These are phyloP conservation scores for Ophiocordyceps camponoti-leonardi DNA, from an alignment of 2,329 filamentous ascomycete species.

Conservation along the genomic window DNA sequence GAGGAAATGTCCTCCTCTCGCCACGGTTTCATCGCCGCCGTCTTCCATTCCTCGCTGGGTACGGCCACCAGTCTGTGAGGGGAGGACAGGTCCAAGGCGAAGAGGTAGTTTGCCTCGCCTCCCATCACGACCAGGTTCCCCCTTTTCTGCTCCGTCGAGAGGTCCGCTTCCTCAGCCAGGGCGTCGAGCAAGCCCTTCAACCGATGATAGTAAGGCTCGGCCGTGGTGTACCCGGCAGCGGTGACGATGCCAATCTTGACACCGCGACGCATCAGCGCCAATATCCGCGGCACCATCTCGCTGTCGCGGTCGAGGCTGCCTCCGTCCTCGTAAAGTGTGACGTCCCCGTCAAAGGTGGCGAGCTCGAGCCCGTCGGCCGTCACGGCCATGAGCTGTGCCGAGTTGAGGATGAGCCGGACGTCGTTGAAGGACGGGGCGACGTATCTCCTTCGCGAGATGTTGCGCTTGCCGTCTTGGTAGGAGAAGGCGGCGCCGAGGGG, in stretches of 20 bases:
- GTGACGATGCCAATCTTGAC: conserved; percentile 92
- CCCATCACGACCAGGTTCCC: conserved; percentile 81
- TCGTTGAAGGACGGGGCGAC: conserved; percentile 97
- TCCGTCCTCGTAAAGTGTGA: conserved; percentile 88
- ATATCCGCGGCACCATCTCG: conserved; percentile 52
- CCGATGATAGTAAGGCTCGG: conserved; percentile 69
- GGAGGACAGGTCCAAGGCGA: conserved; percentile 52
- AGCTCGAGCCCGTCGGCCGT: conserved; percentile 62
- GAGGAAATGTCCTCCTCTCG: conserved; percentile 57
- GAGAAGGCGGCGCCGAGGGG: conserved; percentile 80
- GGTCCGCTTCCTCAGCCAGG: conserved; percentile 38
- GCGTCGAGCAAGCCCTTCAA: conserved; percentile 77
- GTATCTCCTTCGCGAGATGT: conserved; percentile 81
- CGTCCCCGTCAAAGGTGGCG: conserved; percentile 93
- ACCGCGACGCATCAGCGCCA: conserved; percentile 55
- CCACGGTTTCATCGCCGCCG: conserved; percentile 64
- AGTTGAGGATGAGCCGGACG: conserved; percentile 81
- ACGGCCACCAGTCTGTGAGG: conserved; percentile 54
- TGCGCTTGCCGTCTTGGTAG: conserved; percentile 70
- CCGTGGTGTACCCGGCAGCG: conserved; percentile 84
- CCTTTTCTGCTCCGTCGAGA: conserved; percentile 52
- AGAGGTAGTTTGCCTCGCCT: conserved; percentile 91
- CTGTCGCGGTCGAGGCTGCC: conserved; percentile 58
- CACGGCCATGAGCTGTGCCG: conserved; percentile 86
- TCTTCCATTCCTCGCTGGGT: conserved; percentile 50